Evolutionary conservation across 1,284 basidiomycete genomes (phyloP).

Genomic region (Phellinidium pouzarii): DNA sequence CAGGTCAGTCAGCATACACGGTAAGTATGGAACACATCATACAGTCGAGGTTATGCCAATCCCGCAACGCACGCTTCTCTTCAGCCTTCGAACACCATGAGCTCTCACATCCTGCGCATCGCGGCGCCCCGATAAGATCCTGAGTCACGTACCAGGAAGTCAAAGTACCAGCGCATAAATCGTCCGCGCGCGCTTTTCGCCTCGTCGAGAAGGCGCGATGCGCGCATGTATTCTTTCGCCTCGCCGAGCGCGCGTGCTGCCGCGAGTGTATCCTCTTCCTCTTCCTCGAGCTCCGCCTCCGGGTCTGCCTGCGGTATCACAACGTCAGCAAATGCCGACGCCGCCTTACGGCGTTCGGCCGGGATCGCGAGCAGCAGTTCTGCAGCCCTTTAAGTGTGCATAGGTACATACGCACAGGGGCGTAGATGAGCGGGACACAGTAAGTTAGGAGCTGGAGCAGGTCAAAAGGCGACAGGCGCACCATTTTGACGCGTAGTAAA

Average conservation of each 20-base stretch:
- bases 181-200: conserved; percentile 66
- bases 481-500: conserved; percentile 68
- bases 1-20: conserved; percentile 6
- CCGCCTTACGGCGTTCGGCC: conserved; percentile 28
- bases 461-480: conserved; percentile 32
- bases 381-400: conserved; percentile 47
- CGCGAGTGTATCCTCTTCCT: conserved; percentile 62
- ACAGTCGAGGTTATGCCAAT: conserved; percentile 74
- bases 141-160: conserved; percentile 69
- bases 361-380: conserved; percentile 64
- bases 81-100: conserved; percentile 37
- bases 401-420: too few relatives aligned
- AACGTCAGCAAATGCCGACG: conserved; percentile 16
- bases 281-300: conserved; percentile 46
- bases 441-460: too few relatives aligned
- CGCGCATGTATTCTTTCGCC: conserved; percentile 75
- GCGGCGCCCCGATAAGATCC: neutral
- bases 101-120: neutral
- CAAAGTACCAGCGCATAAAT: conserved; percentile 78
- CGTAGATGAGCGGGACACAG: too few relatives aligned
- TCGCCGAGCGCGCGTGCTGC: conserved; percentile 76
- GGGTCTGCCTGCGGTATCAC: conserved; percentile 19
- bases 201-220: conserved; percentile 54
- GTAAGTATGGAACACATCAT: conserved; percentile 32
- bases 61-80: conserved; percentile 59